Conservation (phyloP, 2,329 filamentous ascomycete genomes). For the Rosellinia necatrix region DNA sequence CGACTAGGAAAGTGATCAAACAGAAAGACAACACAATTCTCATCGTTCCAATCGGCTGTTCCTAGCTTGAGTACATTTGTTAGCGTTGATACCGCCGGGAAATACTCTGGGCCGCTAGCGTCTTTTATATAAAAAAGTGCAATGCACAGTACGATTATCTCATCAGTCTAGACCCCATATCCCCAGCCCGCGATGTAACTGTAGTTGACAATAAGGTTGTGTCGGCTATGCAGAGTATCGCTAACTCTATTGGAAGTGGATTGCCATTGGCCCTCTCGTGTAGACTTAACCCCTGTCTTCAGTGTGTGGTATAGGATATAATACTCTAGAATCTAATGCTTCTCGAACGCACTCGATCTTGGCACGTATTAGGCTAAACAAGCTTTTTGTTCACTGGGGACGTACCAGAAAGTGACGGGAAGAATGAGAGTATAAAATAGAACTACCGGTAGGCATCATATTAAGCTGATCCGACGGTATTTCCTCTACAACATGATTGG, state of each 20-base stretch:
- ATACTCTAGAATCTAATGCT: neutral
- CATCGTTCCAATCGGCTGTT: conserved; percentile 14
- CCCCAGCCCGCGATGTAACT: conserved; percentile 3
- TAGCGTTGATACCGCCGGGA: neutral
- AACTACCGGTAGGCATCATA: neutral
- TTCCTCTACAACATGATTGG: neutral
- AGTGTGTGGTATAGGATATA: neutral
- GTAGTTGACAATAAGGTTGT: neutral
- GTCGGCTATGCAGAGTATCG: neutral
- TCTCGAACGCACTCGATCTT: neutral
- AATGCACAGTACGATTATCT: neutral
- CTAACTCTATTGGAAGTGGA: neutral
- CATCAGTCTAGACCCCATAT: neutral
- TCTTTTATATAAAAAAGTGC: neutral
- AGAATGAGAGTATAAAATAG: neutral
- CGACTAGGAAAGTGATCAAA: conserved; percentile 14
- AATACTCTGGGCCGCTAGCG: neutral
- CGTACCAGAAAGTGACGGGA: neutral
- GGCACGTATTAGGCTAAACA: conserved; percentile 19
- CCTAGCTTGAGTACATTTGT: neutral
- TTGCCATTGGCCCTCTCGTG: conserved; percentile 7
- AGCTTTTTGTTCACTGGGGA: neutral
- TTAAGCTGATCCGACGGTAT: neutral
- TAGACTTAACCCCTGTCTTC: neutral
- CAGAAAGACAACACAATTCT: conserved; percentile 7